These are phyloP conservation scores for Saitozyma podzolica DNA, from an alignment of 768 basidiomycete species.

Conservation along the genomic window DNA sequence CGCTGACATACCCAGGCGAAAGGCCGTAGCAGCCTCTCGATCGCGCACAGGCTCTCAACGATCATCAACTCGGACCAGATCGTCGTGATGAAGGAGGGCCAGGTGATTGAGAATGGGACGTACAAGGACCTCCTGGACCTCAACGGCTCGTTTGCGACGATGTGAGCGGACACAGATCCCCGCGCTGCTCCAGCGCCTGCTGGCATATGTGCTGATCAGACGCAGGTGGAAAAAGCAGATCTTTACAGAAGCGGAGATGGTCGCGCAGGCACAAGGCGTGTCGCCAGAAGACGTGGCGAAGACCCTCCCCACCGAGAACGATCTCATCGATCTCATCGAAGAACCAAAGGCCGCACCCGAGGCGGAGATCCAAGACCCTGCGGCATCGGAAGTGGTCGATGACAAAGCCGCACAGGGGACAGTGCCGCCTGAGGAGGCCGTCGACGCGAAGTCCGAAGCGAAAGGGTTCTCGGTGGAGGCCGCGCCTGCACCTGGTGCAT, in stretches of 20 bases:
- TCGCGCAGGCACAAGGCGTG: constrained; percentile 45
- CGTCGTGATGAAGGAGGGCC: constrained; percentile 84
- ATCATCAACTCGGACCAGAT: constrained; percentile 71
- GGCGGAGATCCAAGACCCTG: constrained; percentile 1
- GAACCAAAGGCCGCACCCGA: constrained; percentile 6
- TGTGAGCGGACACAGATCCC: constrained; percentile 19
- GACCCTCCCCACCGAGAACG: constrained; percentile 13
- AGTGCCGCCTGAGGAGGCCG: background rate
- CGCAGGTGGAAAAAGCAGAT: constrained; percentile 87
- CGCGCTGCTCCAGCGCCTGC: no score
- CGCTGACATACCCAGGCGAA: constrained; percentile 48
- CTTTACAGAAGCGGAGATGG: constrained; percentile 62
- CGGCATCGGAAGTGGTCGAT: constrained; percentile 1
- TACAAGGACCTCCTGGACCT: constrained; percentile 73
- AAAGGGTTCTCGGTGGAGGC: background rate
- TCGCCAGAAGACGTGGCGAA: constrained; percentile 8
- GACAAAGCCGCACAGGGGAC: background rate
- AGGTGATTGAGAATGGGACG: constrained; percentile 67
- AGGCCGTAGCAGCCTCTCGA: constrained; percentile 72
- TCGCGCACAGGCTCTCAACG: constrained; percentile 69
- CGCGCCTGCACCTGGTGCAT: background rate
- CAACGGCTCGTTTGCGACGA: constrained; percentile 55
- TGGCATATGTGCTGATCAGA: constrained; percentile 53
- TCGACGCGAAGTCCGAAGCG: background rate
- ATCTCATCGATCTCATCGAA: constrained; percentile 19